Conservation (phyloP, 2,329 filamentous ascomycete genomes). For the Fusarium graminum region DNA sequence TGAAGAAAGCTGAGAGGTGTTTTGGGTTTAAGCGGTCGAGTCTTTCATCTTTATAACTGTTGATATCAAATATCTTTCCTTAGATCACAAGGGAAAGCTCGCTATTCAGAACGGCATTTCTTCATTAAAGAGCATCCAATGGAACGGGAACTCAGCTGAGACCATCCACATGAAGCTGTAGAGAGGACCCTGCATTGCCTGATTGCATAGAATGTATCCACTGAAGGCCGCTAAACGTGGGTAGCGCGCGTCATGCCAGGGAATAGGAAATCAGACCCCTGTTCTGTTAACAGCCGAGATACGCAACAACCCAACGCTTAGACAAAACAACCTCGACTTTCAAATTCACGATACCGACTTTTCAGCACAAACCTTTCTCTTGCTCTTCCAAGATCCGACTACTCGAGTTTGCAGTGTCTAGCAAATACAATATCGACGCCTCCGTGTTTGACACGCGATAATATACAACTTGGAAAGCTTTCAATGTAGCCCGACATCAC, state of each 20-base stretch:
- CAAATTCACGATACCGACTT: constrained; percentile 23
- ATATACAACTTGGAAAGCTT: constrained; percentile 13
- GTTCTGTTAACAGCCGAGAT: constrained; percentile 35
- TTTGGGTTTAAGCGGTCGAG: no score
- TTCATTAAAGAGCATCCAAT: constrained; percentile 2
- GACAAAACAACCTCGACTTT: constrained; percentile 29
- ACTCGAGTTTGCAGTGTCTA: not conserved
- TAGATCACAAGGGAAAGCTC: no score
- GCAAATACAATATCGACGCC: not conserved
- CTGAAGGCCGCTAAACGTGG: constrained; percentile 26
- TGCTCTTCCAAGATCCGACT: not conserved
- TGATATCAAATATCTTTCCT: no score
- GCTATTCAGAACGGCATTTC: not conserved
- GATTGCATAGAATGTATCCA: constrained; percentile 10
- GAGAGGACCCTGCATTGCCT: constrained; percentile 18
- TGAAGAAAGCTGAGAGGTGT: no score
- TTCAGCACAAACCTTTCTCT: constrained; percentile 7
- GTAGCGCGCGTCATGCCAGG: constrained; percentile 33
- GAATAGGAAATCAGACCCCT: constrained; percentile 34
- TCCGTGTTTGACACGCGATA: not conserved
- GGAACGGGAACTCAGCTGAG: not conserved
- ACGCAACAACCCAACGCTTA: constrained; percentile 20
- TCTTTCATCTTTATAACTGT: no score
- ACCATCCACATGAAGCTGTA: constrained; percentile 2
- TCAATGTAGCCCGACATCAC: constrained; percentile 42